phyloP scores from a whole-genome alignment of 805 yeast genomes.

The Zygoascus flipseniorum region DNA sequence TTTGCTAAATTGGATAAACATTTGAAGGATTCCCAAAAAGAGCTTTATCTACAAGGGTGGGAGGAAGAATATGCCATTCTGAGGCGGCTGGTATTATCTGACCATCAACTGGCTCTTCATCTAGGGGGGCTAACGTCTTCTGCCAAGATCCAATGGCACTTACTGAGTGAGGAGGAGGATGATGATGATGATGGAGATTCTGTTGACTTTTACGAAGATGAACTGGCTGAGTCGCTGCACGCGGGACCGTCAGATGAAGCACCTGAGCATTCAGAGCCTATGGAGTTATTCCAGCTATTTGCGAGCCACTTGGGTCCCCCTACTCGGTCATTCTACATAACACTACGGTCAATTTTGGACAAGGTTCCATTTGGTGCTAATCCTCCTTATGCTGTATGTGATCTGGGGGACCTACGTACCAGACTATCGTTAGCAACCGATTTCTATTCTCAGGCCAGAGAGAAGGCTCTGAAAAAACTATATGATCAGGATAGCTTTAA shows the following conservation, averaged over 20 bases:
- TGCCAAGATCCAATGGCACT: slow-evolving; percentile 55
- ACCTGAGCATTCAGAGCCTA: background rate
- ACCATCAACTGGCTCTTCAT: slow-evolving; percentile 44
- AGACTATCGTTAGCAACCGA: slow-evolving; percentile 43
- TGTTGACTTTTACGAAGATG: background rate
- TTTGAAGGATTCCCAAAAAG: slow-evolving; percentile 55
- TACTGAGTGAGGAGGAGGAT: slow-evolving; percentile 32
- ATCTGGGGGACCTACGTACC: slow-evolving; percentile 34
- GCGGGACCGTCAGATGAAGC: background rate
- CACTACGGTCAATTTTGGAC: slow-evolving; percentile 51
- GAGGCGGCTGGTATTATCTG: slow-evolving; percentile 41
- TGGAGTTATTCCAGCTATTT: slow-evolving; percentile 55
- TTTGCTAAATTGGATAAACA: slow-evolving; percentile 33
- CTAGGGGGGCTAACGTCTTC: slow-evolving; percentile 62
- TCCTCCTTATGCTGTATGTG: slow-evolving; percentile 29
- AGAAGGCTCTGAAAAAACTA: slow-evolving; percentile 46
- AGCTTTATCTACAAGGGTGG: slow-evolving; percentile 45
- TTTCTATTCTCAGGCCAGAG: slow-evolving; percentile 49
- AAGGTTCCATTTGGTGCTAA: slow-evolving; percentile 48
- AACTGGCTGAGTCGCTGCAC: background rate
- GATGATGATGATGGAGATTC: background rate
- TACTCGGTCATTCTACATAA: slow-evolving; percentile 53
- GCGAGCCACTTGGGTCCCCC: slow-evolving; percentile 67
- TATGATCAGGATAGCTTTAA: slow-evolving; percentile 49
- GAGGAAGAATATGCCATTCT: slow-evolving; percentile 45